Evolutionary conservation across 2,329 filamentous ascomycete species (phyloP), one percentile per base, ranked within the genome.

Genomic region (Aureobasidium subglaciale): DNA sequence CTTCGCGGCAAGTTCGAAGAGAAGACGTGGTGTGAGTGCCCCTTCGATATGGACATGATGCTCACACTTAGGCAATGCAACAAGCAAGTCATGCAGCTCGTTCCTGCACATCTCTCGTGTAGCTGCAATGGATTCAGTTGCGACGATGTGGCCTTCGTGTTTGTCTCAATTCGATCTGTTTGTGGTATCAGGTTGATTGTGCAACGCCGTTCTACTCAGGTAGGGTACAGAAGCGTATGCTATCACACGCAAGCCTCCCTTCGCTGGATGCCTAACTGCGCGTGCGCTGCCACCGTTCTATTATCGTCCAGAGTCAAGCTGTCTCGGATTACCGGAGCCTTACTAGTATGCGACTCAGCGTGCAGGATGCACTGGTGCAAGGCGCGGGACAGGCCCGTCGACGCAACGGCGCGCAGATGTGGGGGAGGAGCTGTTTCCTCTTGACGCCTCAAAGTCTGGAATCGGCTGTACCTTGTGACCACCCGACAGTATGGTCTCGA

Each of bases 11-110:
- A 56, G 16, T 24, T 32, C 38, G 22, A 48, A 48, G 7, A 52
- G 25, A 9, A 56, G 35, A 27, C 30, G 29, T 20, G 55, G 55
- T 5, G 45, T 48, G 2, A 56, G 45, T 13, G 55, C 37, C n/a
- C 55, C 55, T 22, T 56, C 55, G 3, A 56, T 48, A 18, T 56
- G 55, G n/a, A 56, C 29, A 22, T 56, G 55, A 18, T 50, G 46
- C 16, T 56, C 55, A 18, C 37, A 48, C 29, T 56, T 56, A 5
- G 55, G 46, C 18, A 56, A 11, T 27, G 34, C 29, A 32, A 48
- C 16, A 10, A 56, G 35, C 13, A 56, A 29, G 13, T 45, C 34
- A 13, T 46, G 41, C 4, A 56, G n/a, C 13, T 42, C 8, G 27
- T 20, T 27, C 16, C 25, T 53, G 49, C 49, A 53, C 49, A 53